phyloP scores from a whole-genome alignment of 768 basidiomycete species.

The Boletales sp. region DNA sequence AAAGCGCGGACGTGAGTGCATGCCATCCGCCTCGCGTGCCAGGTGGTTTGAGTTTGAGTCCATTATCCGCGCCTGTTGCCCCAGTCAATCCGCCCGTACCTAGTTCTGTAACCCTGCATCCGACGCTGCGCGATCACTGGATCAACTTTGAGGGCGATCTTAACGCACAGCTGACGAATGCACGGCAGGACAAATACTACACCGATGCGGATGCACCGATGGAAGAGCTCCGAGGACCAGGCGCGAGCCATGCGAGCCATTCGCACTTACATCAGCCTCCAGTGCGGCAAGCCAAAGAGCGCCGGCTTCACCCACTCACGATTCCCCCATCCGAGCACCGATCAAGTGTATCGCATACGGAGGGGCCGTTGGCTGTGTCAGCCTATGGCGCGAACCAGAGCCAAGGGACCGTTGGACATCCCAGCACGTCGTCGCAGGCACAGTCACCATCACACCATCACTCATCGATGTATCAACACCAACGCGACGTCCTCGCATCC shows the following conservation, averaged over 20 bases:
- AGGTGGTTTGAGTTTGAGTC: slow-evolving; percentile 30
- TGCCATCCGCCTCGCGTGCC: slow-evolving; percentile 5
- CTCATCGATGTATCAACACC: slow-evolving; percentile 2
- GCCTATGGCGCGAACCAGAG: slow-evolving; percentile 3
- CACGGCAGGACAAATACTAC: slow-evolving; percentile 23
- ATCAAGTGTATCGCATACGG: slow-evolving; percentile 3
- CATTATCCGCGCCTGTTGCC: slow-evolving; percentile 29
- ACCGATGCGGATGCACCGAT: slow-evolving; percentile 19
- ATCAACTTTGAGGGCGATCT: slow-evolving; percentile 55
- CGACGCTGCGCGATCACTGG: slow-evolving; percentile 53
- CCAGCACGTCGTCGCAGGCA: slow-evolving; percentile 7
- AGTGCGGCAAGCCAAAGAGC: slow-evolving; percentile 17
- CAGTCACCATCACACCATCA: slow-evolving; percentile 3
- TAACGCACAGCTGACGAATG: slow-evolving; percentile 44
- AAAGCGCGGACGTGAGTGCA: neutral
- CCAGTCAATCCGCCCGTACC: slow-evolving; percentile 16
- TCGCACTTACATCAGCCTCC: neutral
- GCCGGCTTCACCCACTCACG: slow-evolving; percentile 21
- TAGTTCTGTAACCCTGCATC: slow-evolving; percentile 48
- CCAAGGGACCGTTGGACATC: slow-evolving; percentile 2
- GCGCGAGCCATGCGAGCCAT: neutral
- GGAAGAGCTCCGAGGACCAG: slow-evolving; percentile 5
- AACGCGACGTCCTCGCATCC: slow-evolving; percentile 12
- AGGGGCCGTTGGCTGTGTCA: neutral
- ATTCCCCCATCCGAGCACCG: slow-evolving; percentile 19